A percentile compares a stretch with the other conserved stretches of the same genome.
phyloP scores from a whole-genome alignment of 2,329 filamentous ascomycete species.

The Diplodia mutila region DNA sequence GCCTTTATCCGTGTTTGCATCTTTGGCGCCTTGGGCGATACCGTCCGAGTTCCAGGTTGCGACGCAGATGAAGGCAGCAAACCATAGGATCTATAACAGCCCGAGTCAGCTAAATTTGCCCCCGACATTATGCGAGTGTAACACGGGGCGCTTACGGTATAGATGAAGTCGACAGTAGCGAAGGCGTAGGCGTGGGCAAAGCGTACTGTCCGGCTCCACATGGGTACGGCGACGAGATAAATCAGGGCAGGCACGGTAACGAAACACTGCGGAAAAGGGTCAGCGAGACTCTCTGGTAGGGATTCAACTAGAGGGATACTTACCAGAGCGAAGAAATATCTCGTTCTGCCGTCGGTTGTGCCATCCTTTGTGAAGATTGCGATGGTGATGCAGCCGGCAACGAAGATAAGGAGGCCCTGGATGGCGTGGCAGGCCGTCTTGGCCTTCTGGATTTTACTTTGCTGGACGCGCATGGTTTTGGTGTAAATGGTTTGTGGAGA shows the following conservation, averaged over 20 bases:
- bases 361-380: slow-evolving; percentile 61
- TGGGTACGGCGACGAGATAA: slow-evolving; percentile 63
- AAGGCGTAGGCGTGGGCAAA: slow-evolving; percentile 66
- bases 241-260: slow-evolving; percentile 61
- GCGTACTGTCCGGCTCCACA: slow-evolving; percentile 61
- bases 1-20: slow-evolving; percentile 45
- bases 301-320: slow-evolving; percentile 30
- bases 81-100: slow-evolving; percentile 58
- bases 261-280: slow-evolving; percentile 56
- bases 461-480: slow-evolving; percentile 20
- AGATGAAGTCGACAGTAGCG: slow-evolving; percentile 58
- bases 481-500: neutral
- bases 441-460: slow-evolving; percentile 54
- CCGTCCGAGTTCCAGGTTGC: slow-evolving; percentile 61
- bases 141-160: slow-evolving; percentile 35
- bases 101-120: slow-evolving; percentile 9
- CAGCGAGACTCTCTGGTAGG: neutral
- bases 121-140: neutral
- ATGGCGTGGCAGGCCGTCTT: slow-evolving; percentile 60
- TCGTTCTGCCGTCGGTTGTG: slow-evolving; percentile 57
- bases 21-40: slow-evolving; percentile 54
- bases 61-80: slow-evolving; percentile 60
- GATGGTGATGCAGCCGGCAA: slow-evolving; percentile 61
- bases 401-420: slow-evolving; percentile 61
- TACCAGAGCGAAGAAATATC: slow-evolving; percentile 63